phyloP scores from a whole-genome alignment of 78 protist genomes.

The Dictyostelium brefeldianum region DNA sequence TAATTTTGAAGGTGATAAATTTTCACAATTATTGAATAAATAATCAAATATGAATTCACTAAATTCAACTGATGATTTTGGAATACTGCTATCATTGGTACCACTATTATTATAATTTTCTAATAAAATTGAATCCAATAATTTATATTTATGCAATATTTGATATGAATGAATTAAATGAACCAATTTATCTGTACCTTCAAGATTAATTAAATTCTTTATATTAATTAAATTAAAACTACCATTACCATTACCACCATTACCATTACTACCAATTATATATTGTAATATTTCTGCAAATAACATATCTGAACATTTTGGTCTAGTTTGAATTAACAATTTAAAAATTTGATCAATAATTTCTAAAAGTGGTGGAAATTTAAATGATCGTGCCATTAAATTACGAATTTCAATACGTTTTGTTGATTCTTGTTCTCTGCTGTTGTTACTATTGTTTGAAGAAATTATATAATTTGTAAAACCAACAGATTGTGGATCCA shows the following conservation, averaged over 20 bases:
- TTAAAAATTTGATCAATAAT: background rate
- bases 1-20: constrained; percentile 58
- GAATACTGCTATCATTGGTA: too few species aligned
- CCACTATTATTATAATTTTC: background rate
- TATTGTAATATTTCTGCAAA: background rate
- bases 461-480: background rate
- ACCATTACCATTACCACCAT: background rate
- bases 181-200: constrained; percentile 48
- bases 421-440: background rate
- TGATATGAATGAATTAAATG: constrained; percentile 24
- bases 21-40: constrained; percentile 11
- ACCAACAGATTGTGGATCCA: constrained; percentile 41
- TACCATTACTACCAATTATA: background rate
- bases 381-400: background rate
- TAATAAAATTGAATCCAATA: constrained; percentile 22
- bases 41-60: constrained; percentile 3
- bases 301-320: constrained; percentile 32
- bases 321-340: background rate
- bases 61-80: background rate
- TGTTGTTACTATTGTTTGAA: too few species aligned
- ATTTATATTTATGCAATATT: background rate
- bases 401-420: background rate
- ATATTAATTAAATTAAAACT: constrained; percentile 19
- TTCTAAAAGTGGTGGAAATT: constrained; percentile 14
- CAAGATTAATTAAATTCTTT: constrained; percentile 7